These are phyloP conservation scores for Picea abies DNA, from an alignment of 83 land plant species.

Conservation along the genomic window DNA sequence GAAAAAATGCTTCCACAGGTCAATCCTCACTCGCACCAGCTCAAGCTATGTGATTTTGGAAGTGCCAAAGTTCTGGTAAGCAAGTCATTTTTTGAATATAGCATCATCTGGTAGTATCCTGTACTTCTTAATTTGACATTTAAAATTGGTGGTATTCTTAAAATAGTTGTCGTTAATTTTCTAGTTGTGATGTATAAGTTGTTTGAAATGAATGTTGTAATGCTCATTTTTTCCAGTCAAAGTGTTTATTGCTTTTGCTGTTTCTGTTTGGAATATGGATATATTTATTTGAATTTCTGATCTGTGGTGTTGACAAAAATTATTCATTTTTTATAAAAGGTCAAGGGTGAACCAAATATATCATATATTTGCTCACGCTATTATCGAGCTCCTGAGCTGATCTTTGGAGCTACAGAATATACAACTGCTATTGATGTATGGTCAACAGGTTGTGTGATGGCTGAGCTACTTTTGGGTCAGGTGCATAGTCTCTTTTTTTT, in stretches of 20 bases:
- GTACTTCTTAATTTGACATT: background rate
- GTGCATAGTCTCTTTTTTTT: constrained; percentile 19
- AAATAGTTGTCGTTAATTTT: background rate
- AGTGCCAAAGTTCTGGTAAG: constrained; percentile 78
- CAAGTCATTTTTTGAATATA: background rate
- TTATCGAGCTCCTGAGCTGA: constrained; percentile 71
- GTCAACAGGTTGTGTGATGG: constrained; percentile 70
- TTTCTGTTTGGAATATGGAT: background rate
- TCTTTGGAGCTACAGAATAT: constrained; percentile 71
- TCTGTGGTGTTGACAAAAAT: background rate
- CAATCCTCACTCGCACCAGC: constrained; percentile 71
- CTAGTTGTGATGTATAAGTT: background rate
- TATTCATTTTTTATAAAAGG: constrained; percentile 24
- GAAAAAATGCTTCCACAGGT: constrained; percentile 32
- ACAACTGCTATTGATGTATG: constrained; percentile 74
- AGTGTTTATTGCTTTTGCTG: too few relatives aligned
- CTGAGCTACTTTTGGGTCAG: constrained; percentile 65
- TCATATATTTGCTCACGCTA: constrained; percentile 72
- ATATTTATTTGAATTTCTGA: background rate
- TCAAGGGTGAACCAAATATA: constrained; percentile 64
- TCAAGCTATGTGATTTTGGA: constrained; percentile 70
- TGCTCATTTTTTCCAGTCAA: background rate
- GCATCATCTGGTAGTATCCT: background rate
- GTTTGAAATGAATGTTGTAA: background rate
- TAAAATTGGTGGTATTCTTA: background rate